Conservation (phyloP, 106 monocot genomes). For the Chionographis japonica region DNA sequence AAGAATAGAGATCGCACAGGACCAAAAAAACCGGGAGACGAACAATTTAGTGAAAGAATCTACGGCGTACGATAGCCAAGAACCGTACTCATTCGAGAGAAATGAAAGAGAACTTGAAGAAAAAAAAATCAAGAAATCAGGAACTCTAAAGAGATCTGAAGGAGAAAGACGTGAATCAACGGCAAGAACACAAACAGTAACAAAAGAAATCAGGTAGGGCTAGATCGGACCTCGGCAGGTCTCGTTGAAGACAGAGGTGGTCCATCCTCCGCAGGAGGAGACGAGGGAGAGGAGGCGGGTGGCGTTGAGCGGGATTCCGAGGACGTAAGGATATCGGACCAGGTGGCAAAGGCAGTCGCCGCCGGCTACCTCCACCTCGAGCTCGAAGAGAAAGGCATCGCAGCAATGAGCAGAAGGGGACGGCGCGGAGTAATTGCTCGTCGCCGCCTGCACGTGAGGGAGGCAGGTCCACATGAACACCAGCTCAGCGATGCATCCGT, state of each 20-base stretch:
- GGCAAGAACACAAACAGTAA: background rate
- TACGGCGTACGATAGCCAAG: too few relatives aligned
- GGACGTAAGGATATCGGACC: conserved; percentile 16
- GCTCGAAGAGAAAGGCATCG: conserved; percentile 7
- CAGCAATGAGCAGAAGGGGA: conserved; percentile 12
- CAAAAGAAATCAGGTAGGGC: background rate
- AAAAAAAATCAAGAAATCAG: too few relatives aligned
- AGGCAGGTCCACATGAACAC: conserved; percentile 15
- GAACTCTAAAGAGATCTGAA: background rate
- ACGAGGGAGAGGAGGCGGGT: conserved; percentile 10
- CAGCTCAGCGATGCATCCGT: conserved; percentile 1
- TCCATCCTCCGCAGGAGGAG: conserved; percentile 10
- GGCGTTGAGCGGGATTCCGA: conserved; percentile 19
- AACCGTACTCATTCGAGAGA: too few relatives aligned
- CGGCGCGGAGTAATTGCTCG: background rate
- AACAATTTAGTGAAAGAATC: too few relatives aligned
- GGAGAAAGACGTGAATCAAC: background rate
- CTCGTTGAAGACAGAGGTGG: conserved; percentile 8
- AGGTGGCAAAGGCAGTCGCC: conserved; percentile 21
- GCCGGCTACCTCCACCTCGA: background rate
- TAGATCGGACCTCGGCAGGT: conserved; percentile 9
- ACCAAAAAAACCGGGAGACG: too few relatives aligned
- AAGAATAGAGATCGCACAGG: too few relatives aligned
- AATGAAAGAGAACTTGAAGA: too few relatives aligned
- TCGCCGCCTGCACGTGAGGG: conserved; percentile 6